A percentile compares a stretch with the other conserved stretches of the same genome.
Evolutionary conservation across 495 filamentous ascomycete genomes (phyloP).

Genomic region (Entonaema liquescens): DNA sequence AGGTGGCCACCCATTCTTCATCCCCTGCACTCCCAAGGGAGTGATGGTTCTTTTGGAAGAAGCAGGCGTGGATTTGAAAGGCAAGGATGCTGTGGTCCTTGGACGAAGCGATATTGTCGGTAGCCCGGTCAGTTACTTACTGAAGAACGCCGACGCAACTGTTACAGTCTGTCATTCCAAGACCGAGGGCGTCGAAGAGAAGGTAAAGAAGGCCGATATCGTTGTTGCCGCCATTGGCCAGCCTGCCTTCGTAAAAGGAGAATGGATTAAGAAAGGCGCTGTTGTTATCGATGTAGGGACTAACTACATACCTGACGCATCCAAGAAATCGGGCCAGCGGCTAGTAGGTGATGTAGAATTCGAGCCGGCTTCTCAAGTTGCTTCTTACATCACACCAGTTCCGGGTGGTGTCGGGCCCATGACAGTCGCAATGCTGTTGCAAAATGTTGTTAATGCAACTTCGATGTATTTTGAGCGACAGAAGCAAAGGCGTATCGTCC

Average conservation of each 20-base stretch:
- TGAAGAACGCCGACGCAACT: constrained; percentile 95
- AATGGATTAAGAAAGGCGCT: constrained; percentile 91
- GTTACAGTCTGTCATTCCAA: constrained; percentile 95
- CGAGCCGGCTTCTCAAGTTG: constrained; percentile 83
- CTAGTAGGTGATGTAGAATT: constrained; percentile 98
- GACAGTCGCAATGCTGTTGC: constrained; percentile 96
- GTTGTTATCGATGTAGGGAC: constrained; percentile 98
- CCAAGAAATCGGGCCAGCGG: constrained; percentile 90
- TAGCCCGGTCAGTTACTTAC: constrained; percentile 91
- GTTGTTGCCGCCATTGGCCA: constrained; percentile 92
- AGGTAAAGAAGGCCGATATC: constrained; percentile 87
- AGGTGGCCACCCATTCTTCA: constrained; percentile 85
- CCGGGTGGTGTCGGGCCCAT: constrained; percentile 97
- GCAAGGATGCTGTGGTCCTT: constrained; percentile 94
- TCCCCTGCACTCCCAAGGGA: constrained; percentile 94
- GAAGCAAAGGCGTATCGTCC: constrained; percentile 76
- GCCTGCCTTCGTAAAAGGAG: constrained; percentile 86
- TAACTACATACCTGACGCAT: constrained; percentile 93
- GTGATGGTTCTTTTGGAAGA: constrained; percentile 92
- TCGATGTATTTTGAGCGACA: constrained; percentile 82
- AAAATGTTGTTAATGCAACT: constrained; percentile 90
- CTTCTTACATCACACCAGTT: constrained; percentile 95
- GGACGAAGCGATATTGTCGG: constrained; percentile 97
- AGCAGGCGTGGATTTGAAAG: constrained; percentile 80
- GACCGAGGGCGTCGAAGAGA: constrained; percentile 73